Base-by-base conservation (phyloP, 805 yeast genomes). In the Saccharomycopsis olivae region DNA sequence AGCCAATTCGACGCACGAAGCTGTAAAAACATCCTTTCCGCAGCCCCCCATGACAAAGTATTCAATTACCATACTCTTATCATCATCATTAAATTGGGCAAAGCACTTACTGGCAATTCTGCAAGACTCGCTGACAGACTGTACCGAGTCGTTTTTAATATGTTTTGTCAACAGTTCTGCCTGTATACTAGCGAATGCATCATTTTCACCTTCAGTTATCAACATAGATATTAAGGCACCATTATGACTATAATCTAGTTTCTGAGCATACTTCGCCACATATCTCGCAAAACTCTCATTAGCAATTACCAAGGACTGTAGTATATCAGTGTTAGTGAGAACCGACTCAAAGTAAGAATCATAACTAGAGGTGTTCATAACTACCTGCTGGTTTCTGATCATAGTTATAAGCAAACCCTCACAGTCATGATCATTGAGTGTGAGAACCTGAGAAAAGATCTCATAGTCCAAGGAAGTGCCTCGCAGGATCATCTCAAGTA, bases 21-120 rank as follows among this genome's bases (percentile, higher is more conserved):
- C 19, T 3, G 42, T 42, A 28, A 42, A 42, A 27, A 42, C 32
- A 32, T 42, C 42, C 9, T 36, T 29, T 5, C 25, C 20, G 11
- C 14, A 19, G 8, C 16, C 11, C 8, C 28, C 19, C 3, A 25
- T 24, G 15, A 27, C 8, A 16, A 31, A 29, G 19, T 17, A 36
- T 11, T 10, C 20, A 10, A 20, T 11, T 11, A 28, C 4, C 10
- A 25, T 11, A 20, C 11, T 17, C 21, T 33, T 32, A 4, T 35
- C 34, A 2, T 19, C 19, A n/a, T 17, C 21, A 5, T n/a, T 14
- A 20, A 36, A 20, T 16, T 14, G 19, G 3, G 34, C 19, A 19
- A 36, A 36, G 14, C 36, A 35, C 19, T 36, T 24, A 28, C 36
- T 36, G 19, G 19, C 23, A 29, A 32, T 28, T 27, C 21, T 36